Base-by-base conservation (phyloP, 129 eudicot genomes). In the Saussurea involucrata region DNA sequence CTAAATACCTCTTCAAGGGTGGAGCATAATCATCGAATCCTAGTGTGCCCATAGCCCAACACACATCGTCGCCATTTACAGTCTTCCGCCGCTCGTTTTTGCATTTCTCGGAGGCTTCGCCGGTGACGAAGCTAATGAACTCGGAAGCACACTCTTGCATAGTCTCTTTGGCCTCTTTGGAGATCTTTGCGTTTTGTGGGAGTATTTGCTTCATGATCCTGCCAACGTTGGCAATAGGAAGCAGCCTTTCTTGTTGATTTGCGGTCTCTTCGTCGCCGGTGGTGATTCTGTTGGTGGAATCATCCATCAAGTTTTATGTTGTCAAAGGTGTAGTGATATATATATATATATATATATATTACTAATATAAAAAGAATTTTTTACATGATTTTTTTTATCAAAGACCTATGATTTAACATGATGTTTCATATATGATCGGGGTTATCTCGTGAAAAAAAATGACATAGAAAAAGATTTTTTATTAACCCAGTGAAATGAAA, bases 111-210 rank as follows among this genome's bases (percentile, higher is more conserved):
- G 88, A 86, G 18, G 92, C 92, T 64, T 88, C 92, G 1, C 86
- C 83, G 2, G 92, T 88, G 31, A 88, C 90, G 55, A 88, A 88
- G 28, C 92, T 83, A 3, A 88, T 88, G 79, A 85, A 88, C 90
- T 88, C 92, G 3, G 92, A 73, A 20, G 77, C 90, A 78, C 92
- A 85, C 76, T 88, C 92, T 78, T 88, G 92, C 84, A 85, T 86
- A 28, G 86, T 86, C 42, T 85, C 86, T 33, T 88, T 88, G 32
- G 90, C 88, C 44, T 86, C 92, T 68, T 88, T 88, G 0, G 92
- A 81, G 83, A 88, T 81, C 83, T 88, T 86, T 11, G 92, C 90
- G 32, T 85, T 75, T 18, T 71, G 78, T 21, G 92, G 92, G 64
- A 88, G 76, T 7, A 64, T 74, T 60, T 88, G 86, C 80, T 88